Evolutionary conservation across 2,329 filamentous ascomycete genomes (phyloP), one percentile per base, ranked within the genome.

Genomic region (Arachnopeziza araneosa): DNA sequence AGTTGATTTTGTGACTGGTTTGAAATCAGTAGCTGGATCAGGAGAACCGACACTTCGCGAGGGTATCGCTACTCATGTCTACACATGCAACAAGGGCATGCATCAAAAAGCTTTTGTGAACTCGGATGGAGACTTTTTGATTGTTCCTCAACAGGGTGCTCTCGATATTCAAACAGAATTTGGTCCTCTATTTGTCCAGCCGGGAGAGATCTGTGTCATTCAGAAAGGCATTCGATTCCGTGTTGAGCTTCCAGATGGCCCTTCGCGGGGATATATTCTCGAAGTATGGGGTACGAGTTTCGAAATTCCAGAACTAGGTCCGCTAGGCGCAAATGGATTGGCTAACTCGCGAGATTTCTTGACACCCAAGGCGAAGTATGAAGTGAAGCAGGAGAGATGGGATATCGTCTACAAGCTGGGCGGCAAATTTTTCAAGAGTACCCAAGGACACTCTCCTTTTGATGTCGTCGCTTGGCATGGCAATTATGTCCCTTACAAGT

Each of bases 381-480:
- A 80, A 54, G 70, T 76, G 50, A 77, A 78, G 21, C 56, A 78
- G 75, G 44, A 64, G 66, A 1, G 72, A 52, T 69, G 66, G 66
- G 60, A 62, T n/a, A 62, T 68, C 21, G 48, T 66, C 26, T 79
- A 79, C 74, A 89, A 89, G 72, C 85, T 89, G 66, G 83, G 83
- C 70, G 85, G 87, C 66, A 77, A 78, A 50, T 81, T 90, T 58
- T 90, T 88, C 76, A 75, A 77, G 56, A 84, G 85, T 23, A 77
- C 73, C 52, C 88, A 91, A 74, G 70, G 78, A 12, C 89, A 91
- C 72, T 86, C 84, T 0, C 88, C 89, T 0, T 92, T 91, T 67
- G 88, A 92, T 68, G 83, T 92, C 0, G 88, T 91, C 1, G 87
- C 85, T 2, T 92, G 88, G 88, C 89, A 92, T 71, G 89, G 89